Conservation (phyloP, 1,139 yeast genomes). For the Debaryomycetaceae sp. region DNA sequence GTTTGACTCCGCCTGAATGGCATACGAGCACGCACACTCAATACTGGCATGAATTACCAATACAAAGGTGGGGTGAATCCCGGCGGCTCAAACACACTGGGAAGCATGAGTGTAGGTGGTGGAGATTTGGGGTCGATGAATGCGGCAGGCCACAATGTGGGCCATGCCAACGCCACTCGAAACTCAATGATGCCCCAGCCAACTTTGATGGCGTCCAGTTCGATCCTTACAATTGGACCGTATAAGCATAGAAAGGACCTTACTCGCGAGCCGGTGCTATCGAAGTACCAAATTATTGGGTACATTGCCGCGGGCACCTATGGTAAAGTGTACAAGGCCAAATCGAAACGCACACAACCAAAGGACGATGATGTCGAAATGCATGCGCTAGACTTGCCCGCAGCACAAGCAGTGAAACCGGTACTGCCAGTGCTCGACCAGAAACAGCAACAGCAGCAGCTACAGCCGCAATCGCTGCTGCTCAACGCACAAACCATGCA, state of each 20-base stretch:
- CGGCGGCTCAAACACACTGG: too few species aligned
- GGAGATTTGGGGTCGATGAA: conserved; percentile 1
- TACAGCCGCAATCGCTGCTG: not conserved
- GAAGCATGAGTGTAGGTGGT: too few species aligned
- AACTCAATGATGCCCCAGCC: conserved; percentile 30
- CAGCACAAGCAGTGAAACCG: too few species aligned
- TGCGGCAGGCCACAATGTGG: too few species aligned
- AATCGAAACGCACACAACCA: conserved; percentile 24
- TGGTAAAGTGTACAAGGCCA: conserved; percentile 94
- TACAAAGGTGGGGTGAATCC: not conserved
- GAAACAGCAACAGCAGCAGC: conserved; percentile 2
- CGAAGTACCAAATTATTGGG: conserved; percentile 83
- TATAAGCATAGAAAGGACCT: conserved; percentile 70
- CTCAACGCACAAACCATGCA: not conserved
- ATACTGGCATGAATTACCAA: conserved; percentile 1
- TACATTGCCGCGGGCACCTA: conserved; percentile 98
- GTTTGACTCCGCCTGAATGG: too few species aligned
- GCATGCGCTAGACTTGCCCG: too few species aligned
- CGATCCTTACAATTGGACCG: conserved; percentile 68
- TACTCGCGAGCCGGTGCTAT: conserved; percentile 65
- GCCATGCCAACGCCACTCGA: conserved; percentile 9
- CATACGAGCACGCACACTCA: too few species aligned
- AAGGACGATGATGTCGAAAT: conserved; percentile 6
- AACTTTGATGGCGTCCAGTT: conserved; percentile 60
- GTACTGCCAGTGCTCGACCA: too few species aligned